phyloP scores from a whole-genome alignment of 331 rosid genomes.

The Dryas integrifolia region DNA sequence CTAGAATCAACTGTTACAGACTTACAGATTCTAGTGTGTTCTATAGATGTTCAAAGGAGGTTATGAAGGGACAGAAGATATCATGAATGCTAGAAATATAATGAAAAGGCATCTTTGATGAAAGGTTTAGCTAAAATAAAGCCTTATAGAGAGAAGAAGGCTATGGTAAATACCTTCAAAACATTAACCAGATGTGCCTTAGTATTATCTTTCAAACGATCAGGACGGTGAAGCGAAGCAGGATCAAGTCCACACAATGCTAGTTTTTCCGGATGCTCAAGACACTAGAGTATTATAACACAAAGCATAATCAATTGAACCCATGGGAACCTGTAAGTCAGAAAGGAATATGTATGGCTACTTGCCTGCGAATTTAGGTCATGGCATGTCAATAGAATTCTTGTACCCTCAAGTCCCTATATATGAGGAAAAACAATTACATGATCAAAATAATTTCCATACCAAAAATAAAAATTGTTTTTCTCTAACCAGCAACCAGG shows the following conservation, averaged over 20 bases:
- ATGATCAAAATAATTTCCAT: neutral
- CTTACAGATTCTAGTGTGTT: too few species aligned
- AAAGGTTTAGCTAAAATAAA: neutral
- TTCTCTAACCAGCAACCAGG: neutral
- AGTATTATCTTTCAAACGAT: slow-evolving; percentile 77
- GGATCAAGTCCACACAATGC: slow-evolving; percentile 91
- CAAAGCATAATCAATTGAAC: slow-evolving; percentile 19
- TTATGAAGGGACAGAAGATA: neutral
- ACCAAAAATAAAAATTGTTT: neutral
- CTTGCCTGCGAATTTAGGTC: slow-evolving; percentile 71
- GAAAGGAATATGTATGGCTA: slow-evolving; percentile 15
- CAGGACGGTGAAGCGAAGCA: slow-evolving; percentile 64
- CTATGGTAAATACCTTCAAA: slow-evolving; percentile 54
- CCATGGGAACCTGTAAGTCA: slow-evolving; percentile 13
- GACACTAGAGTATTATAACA: slow-evolving; percentile 41
- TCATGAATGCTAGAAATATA: neutral
- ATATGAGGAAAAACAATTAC: slow-evolving; percentile 23
- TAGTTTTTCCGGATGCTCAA: slow-evolving; percentile 65
- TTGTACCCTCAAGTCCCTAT: slow-evolving; percentile 78
- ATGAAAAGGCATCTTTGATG: neutral
- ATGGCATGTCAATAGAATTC: slow-evolving; percentile 76
- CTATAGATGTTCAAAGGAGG: too few species aligned
- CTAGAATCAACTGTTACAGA: too few species aligned
- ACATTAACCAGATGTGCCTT: slow-evolving; percentile 63
- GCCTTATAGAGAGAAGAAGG: neutral